Percentiles rank a stretch among this genome's conserved stretches.
Conservation (phyloP, 2,329 filamentous ascomycete genomes). For the Trichoderma arundinaceum region DNA sequence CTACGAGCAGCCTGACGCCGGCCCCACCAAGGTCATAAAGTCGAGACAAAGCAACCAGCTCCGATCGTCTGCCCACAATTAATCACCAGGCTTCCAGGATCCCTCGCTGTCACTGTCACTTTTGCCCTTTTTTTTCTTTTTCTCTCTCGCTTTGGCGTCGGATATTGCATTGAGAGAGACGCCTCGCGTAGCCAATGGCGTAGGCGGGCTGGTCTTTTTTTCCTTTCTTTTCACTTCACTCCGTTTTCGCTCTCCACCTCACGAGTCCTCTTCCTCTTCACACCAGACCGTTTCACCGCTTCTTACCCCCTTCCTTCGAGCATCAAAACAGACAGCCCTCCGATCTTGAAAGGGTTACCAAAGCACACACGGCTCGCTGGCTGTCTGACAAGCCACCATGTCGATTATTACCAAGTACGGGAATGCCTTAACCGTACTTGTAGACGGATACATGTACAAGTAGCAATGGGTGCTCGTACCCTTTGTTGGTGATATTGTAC, state of each 20-base stretch:
- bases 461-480: neutral
- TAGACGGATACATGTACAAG: neutral
- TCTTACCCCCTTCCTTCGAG: conserved; percentile 26
- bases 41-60: conserved; percentile 15
- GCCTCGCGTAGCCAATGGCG: conserved; percentile 20
- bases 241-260: conserved; percentile 11
- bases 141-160: conserved; percentile 1
- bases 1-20: conserved; percentile 20
- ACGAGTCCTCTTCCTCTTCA: neutral
- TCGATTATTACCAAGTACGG: conserved; percentile 22
- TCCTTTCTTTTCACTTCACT: neutral
- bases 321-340: conserved; percentile 8
- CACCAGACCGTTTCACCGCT: conserved; percentile 29
- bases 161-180: conserved; percentile 14
- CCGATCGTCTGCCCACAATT: conserved; percentile 16
- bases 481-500: neutral
- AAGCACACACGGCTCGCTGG: conserved; percentile 12
- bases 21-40: conserved; percentile 10
- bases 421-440: neutral
- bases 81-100: conserved; percentile 14
- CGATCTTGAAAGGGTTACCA: conserved; percentile 1
- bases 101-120: conserved; percentile 10
- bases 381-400: conserved; percentile 6
- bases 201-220: neutral
- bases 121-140: conserved; percentile 1